Percentiles rank a stretch among this genome's conserved stretches.
Evolutionary conservation across 2,329 filamentous ascomycete genomes (phyloP).

Genomic region (Neophaeococcomyces mojaviensis): DNA sequence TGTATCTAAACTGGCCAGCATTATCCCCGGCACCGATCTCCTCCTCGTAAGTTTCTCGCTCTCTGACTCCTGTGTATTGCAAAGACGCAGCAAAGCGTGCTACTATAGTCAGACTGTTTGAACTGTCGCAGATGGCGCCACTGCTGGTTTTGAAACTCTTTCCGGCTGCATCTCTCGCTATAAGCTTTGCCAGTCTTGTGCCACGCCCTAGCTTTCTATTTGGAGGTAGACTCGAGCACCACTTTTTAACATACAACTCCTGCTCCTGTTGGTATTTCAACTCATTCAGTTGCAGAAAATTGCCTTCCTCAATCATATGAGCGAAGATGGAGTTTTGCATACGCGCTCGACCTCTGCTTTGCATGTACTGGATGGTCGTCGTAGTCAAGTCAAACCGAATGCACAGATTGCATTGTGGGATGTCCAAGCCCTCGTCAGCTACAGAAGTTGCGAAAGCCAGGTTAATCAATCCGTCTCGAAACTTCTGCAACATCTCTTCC

Average conservation of each 20-base stretch:
- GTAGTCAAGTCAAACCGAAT: conserved; percentile 73
- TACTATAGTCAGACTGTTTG: conserved; percentile 18
- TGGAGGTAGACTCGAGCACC: conserved; percentile 66
- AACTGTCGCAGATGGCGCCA: conserved; percentile 18
- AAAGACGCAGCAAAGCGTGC: conserved; percentile 16
- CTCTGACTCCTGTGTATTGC: conserved; percentile 42
- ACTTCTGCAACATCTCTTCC: conserved; percentile 61
- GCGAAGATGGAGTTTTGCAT: conserved; percentile 71
- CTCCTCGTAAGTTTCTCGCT: conserved; percentile 34
- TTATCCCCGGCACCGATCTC: conserved; percentile 34
- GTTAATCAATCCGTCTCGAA: conserved; percentile 52
- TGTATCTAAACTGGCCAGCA: conserved; percentile 55
- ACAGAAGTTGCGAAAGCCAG: conserved; percentile 59
- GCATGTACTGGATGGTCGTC: conserved; percentile 90
- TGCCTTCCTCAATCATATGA: conserved; percentile 71
- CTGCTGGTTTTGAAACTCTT: conserved; percentile 15
- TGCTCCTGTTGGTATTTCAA: conserved; percentile 52
- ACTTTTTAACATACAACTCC: conserved; percentile 55
- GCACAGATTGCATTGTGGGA: conserved; percentile 60
- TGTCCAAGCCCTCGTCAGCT: conserved; percentile 59
- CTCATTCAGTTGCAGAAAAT: conserved; percentile 52
- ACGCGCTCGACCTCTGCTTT: conserved; percentile 81
- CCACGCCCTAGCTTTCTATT: conserved; percentile 63
- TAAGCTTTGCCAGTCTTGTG: conserved; percentile 48
- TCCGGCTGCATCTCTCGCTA: conserved; percentile 41